Conservation (phyloP, 2,329 filamentous ascomycete genomes). For the Ceratocystis alfenasii region DNA sequence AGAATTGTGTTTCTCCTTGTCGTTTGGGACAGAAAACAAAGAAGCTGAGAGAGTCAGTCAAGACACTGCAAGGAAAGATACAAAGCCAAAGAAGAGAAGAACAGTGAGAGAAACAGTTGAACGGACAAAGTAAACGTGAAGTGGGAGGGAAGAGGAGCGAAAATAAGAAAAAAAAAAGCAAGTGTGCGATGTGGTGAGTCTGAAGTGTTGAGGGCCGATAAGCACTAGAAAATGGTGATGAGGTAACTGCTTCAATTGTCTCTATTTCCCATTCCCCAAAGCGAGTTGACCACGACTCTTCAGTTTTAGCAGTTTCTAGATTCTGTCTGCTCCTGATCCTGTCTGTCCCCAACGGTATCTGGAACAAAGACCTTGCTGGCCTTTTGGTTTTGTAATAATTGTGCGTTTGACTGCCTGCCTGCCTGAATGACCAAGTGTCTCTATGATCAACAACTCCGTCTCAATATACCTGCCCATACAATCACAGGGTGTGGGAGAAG, state of each 20-base stretch:
- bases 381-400: not conserved
- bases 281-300: not conserved
- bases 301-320: not conserved
- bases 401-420: not conserved
- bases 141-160: not conserved
- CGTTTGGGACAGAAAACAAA: not conserved
- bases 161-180: not conserved
- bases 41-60: not conserved
- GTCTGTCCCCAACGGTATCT: not conserved
- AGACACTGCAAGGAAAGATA: not conserved
- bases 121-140: not conserved
- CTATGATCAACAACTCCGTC: not conserved
- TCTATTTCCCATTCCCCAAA: constrained; percentile 4
- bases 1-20: not conserved
- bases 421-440: not conserved
- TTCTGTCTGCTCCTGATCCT: not conserved
- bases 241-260: constrained; percentile 13
- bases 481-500: not conserved
- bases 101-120: not conserved
- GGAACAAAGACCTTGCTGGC: not conserved
- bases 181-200: not conserved
- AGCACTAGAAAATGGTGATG: constrained; percentile 4
- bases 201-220: constrained; percentile 7
- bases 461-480: constrained; percentile 5
- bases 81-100: not conserved